These are phyloP conservation scores for Leptoxyphium fumago DNA, from an alignment of 2,329 filamentous ascomycete species.

Conservation along the genomic window DNA sequence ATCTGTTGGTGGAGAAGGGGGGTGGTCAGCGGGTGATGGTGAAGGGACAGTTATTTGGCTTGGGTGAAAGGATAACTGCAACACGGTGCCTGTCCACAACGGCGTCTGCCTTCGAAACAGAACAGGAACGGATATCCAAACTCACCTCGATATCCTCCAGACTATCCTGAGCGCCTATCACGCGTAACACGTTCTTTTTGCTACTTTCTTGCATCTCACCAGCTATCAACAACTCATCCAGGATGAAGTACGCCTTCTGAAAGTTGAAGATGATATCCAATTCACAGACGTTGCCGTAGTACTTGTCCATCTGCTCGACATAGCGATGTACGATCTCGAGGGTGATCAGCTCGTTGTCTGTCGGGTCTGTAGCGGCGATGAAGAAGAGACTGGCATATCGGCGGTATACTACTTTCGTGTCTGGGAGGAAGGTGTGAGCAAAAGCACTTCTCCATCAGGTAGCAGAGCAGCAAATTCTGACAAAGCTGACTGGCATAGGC, in stretches of 20 bases:
- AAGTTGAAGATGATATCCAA: constrained; percentile 99
- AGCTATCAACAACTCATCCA: constrained; percentile 87
- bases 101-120: not conserved
- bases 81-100: not conserved
- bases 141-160: constrained; percentile 98
- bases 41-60: constrained; percentile 5
- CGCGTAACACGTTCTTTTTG: constrained; percentile 95
- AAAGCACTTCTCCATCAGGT: too few relatives aligned
- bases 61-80: not conserved
- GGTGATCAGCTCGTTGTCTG: constrained; percentile 94
- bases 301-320: constrained; percentile 99
- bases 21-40: constrained; percentile 16
- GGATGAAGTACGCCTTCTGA: constrained; percentile 98
- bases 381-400: constrained; percentile 98
- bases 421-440: constrained; percentile 32
- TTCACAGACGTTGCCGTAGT: constrained; percentile 99
- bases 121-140: constrained; percentile 15
- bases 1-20: constrained; percentile 15
- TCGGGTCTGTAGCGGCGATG: constrained; percentile 92
- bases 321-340: constrained; percentile 98
- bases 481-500: too few relatives aligned
- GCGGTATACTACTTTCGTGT: constrained; percentile 97
- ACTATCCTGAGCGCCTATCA: constrained; percentile 93
- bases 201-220: constrained; percentile 98
- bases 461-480: too few relatives aligned